Base-by-base conservation (phyloP, 2,329 filamentous ascomycete species). In the Phialocephala subalpina region DNA sequence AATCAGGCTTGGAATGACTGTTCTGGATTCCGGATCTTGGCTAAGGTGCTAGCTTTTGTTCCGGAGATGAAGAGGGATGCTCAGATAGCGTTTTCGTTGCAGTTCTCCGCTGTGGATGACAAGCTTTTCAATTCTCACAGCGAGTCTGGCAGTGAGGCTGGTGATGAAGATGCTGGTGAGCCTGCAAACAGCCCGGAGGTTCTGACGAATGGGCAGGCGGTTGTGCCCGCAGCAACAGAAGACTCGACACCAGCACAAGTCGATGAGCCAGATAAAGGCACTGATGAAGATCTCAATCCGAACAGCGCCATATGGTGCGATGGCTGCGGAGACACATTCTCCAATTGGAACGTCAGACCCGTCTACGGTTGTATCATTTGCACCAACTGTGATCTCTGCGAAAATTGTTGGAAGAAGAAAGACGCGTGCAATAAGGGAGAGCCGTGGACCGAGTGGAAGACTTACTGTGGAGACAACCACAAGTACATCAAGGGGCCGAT, bases 1-100 rank as follows among this genome's bases (percentile, higher is more conserved):
- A 60, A 38, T 3, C 58, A 62, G 18, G 64, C 65, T 25, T 68
- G 66, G 58, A 74, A 73, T 42, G 71, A 74, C 61, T 58, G 33
- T 9, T 11, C 14, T 5, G 69, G 66, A 49, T 64, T 74, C 12
- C 49, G 65, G 7, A 59, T 63, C 20, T 65, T 73, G 12, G 67
- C 68, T 3, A 67, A 65, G 36, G 64, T 72, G 2, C 60, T 74
- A 12, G 58, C 66, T 12, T 65, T 60, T 52, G 62, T 70, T 12
- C 62, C 63, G 11, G 71, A 69, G 1, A 58, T 74, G 2, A 62
- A 69, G 20, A 61, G 38, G 25, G 67, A 74, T n/a, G 70, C 71
- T 1, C 52, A 66, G 33, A 73, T 77, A 20, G 63, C 75, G 1
- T 45, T 67, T 0, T 76, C 75, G 0, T 74, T 74, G 3, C 58